A percentile compares a stretch with the other conserved stretches of the same genome.
Conservation (phyloP, 148 eudicot species). For the Chenopodium album region DNA sequence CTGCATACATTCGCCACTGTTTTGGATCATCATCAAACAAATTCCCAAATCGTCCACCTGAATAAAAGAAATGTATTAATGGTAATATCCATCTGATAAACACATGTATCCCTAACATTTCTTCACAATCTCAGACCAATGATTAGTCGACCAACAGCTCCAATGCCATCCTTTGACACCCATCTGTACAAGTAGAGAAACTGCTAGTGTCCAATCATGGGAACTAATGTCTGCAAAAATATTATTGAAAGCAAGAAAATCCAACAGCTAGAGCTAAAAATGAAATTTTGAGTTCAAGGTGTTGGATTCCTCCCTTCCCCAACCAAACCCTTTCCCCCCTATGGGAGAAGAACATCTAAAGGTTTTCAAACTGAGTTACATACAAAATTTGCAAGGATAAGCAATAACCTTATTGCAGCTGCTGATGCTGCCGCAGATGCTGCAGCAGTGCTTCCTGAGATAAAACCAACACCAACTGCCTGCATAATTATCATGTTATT, state of each 20-base stretch:
- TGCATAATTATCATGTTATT: slow-evolving; percentile 31
- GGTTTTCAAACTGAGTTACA: background rate
- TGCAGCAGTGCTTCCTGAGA: slow-evolving; percentile 83
- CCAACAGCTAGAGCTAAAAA: background rate
- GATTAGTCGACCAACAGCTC: slow-evolving; percentile 93
- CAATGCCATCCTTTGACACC: slow-evolving; percentile 99
- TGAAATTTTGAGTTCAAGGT: background rate
- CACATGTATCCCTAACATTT: slow-evolving; percentile 23
- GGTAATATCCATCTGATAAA: slow-evolving; percentile 16
- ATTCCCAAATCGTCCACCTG: slow-evolving; percentile 94
- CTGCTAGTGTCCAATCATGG: slow-evolving; percentile 32
- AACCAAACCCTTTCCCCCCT: background rate
- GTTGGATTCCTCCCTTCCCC: background rate
- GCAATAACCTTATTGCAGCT: slow-evolving; percentile 85
- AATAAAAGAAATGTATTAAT: slow-evolving; percentile 32
- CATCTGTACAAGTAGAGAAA: slow-evolving; percentile 58
- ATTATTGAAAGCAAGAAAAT: slow-evolving; percentile 2
- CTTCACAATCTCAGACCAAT: slow-evolving; percentile 61
- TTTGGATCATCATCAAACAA: slow-evolving; percentile 96
- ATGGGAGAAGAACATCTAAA: background rate
- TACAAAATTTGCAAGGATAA: slow-evolving; percentile 2
- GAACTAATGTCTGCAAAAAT: background rate
- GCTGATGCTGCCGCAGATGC: slow-evolving; percentile 99
- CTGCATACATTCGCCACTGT: slow-evolving; percentile 99
- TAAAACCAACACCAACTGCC: slow-evolving; percentile 96